Evolutionary conservation across 345 rosid genomes (phyloP), one percentile per base, ranked within the genome.

Genomic region (Aurinia saxatilis): DNA sequence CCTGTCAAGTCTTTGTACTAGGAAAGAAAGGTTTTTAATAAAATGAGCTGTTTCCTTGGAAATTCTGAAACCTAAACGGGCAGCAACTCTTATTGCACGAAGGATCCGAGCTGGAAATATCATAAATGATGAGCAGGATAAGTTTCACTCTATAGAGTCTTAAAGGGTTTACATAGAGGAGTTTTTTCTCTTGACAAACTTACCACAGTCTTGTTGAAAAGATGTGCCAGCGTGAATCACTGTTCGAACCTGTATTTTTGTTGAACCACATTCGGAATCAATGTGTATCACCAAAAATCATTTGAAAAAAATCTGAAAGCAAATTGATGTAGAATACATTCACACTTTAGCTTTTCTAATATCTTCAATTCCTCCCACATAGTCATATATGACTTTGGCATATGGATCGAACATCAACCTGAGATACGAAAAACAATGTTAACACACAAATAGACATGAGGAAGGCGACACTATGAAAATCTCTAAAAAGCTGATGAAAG

Each of bases 351-450:
- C 88, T 68, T 82, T 88, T 80, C 63, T 77, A 51, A 95, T 75
- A 76, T 95, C 99, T 77, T 90, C 85, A 40, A 88, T 77, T 67
- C 98, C 99, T 78, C 91, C 96, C 48, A 81, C 66, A 69, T 95
- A 90, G 72, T 90, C 97, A 46, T 95, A 90, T 57, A 90, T 76
- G 21, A 86, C 75, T 77, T 77, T 83, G 23, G 80, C 81, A 83
- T 74, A 90, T 46, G 99, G 99, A 79, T 95, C 98, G 73, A 83
- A 88, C 87, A 95, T 79, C 78, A 95, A 79, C 72, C 98, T 95
- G 84, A 67, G 68, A 23, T 40, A 69, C 50, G 7, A 34, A 35
- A 65, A 37, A 41, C 38, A 53, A 44, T 8, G 21, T 13, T 16
- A 42, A 53, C 6, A 54, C 57, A 37, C n/a, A 53, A 35, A 29